phyloP scores from a whole-genome alignment of 176 grass and related monocot species.

The Rhynchospora tenuis region DNA sequence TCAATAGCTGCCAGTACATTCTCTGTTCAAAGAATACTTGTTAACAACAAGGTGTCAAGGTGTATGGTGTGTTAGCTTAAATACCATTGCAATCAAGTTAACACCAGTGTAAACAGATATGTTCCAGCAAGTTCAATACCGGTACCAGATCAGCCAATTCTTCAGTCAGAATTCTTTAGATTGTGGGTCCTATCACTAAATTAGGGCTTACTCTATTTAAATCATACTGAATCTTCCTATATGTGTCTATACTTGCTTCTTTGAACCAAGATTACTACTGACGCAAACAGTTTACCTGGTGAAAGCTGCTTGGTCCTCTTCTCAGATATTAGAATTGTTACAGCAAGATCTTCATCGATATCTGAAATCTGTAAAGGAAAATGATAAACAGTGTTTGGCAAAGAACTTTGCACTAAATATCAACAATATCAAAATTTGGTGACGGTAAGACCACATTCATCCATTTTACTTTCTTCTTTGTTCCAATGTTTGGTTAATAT shows the following conservation, averaged over 20 bases:
- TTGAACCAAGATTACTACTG: neutral
- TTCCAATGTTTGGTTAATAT: neutral
- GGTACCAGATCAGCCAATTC: neutral
- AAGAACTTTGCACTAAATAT: neutral
- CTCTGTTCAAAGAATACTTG: slow-evolving; percentile 45
- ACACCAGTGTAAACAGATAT: neutral
- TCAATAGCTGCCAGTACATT: slow-evolving; percentile 73
- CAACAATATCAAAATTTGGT: neutral
- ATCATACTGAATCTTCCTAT: neutral
- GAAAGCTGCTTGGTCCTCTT: slow-evolving; percentile 66
- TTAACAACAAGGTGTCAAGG: neutral
- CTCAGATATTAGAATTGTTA: slow-evolving; percentile 83
- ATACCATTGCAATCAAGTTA: neutral
- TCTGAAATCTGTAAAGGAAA: slow-evolving; percentile 59
- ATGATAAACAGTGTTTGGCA: slow-evolving; percentile 19
- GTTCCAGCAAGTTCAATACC: neutral
- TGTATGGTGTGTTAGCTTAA: neutral
- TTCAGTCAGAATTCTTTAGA: neutral
- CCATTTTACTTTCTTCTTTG: neutral
- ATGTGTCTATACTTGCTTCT: neutral
- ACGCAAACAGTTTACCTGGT: slow-evolving; percentile 46
- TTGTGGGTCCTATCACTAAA: neutral
- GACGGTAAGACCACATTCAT: neutral
- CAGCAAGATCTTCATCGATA: slow-evolving; percentile 72
- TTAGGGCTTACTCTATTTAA: neutral